phyloP scores from a whole-genome alignment of 2,329 filamentous ascomycete species.

The Penicillium corylophilum region DNA sequence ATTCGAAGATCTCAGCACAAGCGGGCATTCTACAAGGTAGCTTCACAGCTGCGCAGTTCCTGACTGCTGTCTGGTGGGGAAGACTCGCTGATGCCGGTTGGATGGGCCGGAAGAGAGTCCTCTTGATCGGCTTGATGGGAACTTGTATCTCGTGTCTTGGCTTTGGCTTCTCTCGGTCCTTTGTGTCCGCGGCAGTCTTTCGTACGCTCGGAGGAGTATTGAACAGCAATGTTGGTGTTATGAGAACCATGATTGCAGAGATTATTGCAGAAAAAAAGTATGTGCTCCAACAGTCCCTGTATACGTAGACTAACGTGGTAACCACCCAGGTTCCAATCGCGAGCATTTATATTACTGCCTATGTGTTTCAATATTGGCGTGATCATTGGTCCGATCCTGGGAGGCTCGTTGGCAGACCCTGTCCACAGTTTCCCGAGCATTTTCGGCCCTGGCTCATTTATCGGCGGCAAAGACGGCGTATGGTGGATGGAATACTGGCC shows the following conservation, averaged over 20 bases:
- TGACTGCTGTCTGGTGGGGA: constrained; percentile 82
- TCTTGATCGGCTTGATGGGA: constrained; percentile 73
- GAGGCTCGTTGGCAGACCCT: constrained; percentile 68
- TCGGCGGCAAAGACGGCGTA: constrained; percentile 59
- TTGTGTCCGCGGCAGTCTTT: constrained; percentile 63
- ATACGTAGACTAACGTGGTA: background rate
- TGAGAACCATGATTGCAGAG: constrained; percentile 73
- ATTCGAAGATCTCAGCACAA: constrained; percentile 69
- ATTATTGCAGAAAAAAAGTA: constrained; percentile 69
- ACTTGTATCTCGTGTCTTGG: constrained; percentile 65
- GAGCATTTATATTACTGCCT: constrained; percentile 60
- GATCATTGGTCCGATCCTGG: constrained; percentile 59
- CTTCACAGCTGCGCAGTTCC: constrained; percentile 78
- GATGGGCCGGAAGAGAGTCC: constrained; percentile 72
- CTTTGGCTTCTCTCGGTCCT: constrained; percentile 67
- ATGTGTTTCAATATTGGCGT: constrained; percentile 70
- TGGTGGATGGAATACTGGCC: constrained; percentile 66
- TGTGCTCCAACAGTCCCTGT: constrained; percentile 3
- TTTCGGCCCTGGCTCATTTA: constrained; percentile 59
- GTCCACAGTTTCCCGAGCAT: constrained; percentile 59
- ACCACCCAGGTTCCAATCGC: constrained; percentile 42
- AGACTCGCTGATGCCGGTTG: constrained; percentile 63
- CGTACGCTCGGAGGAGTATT: constrained; percentile 64
- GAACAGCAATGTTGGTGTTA: constrained; percentile 72
- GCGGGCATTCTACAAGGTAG: constrained; percentile 74